Percentiles rank a stretch among this genome's conserved stretches.
These are phyloP conservation scores for Daldinia vernicosa DNA, from an alignment of 495 filamentous ascomycete species.

Conservation along the genomic window DNA sequence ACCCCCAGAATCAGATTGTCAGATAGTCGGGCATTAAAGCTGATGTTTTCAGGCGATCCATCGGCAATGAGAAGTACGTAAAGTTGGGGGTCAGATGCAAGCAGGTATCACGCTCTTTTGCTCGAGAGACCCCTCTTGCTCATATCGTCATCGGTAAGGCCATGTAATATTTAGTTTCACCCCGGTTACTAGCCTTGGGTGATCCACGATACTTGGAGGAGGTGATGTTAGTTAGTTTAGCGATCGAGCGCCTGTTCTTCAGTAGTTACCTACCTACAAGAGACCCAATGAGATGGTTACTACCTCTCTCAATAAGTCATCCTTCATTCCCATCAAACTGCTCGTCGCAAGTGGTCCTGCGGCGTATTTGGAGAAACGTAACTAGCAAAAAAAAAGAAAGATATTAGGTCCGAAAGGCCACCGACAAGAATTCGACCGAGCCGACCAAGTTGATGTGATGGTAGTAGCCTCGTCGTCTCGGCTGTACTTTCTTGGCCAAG, in stretches of 20 bases:
- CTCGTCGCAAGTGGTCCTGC: conserved; percentile 14
- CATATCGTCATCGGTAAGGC: not conserved
- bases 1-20: conserved; percentile 14
- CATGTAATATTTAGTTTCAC: not conserved
- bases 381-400: not conserved
- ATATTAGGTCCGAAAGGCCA: conserved; percentile 30
- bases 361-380: conserved; percentile 13
- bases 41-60: conserved; percentile 18
- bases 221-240: too few species aligned
- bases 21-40: not conserved
- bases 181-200: not conserved
- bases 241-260: not conserved
- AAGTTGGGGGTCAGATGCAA: conserved; percentile 22
- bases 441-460: not conserved
- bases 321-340: not conserved
- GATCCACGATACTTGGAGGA: not conserved
- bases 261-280: not conserved
- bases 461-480: conserved; percentile 24
- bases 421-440: conserved; percentile 28
- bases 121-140: not conserved
- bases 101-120: not conserved
- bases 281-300: not conserved
- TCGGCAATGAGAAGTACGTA: conserved; percentile 6
- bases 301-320: not conserved
- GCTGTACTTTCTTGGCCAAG: conserved; percentile 21